A percentile compares a stretch with the other conserved stretches of the same genome.
Conservation (phyloP, 805 yeast genomes). For the Yamadazyma insecticola region DNA sequence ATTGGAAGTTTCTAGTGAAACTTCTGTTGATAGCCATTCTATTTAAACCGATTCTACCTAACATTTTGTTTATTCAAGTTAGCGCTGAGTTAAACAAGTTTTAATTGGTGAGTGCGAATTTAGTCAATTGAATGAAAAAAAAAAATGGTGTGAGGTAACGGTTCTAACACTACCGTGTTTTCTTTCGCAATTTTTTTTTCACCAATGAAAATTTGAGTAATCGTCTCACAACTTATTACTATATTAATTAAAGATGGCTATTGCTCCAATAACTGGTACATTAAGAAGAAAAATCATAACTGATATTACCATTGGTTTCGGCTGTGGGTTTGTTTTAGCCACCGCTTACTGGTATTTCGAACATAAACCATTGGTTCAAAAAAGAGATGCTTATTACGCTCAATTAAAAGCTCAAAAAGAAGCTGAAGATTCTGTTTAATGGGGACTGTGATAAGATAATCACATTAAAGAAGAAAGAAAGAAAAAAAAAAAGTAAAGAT, state of each 20-base stretch:
- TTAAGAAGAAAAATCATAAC: constrained; percentile 75
- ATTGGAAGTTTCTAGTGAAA: constrained; percentile 39
- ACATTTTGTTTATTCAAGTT: neutral
- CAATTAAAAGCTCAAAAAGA: constrained; percentile 71
- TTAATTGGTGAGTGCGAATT: too few species aligned
- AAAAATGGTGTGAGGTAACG: too few species aligned
- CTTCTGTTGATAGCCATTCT: constrained; percentile 7
- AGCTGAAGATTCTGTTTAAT: constrained; percentile 42
- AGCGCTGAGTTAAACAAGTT: neutral
- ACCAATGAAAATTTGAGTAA: too few species aligned
- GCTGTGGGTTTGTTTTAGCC: constrained; percentile 50
- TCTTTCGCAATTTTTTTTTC: too few species aligned
- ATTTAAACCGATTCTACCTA: constrained; percentile 1
- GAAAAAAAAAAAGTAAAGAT: too few species aligned
- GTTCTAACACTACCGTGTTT: too few species aligned
- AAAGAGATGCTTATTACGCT: constrained; percentile 83
- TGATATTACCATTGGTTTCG: constrained; percentile 72
- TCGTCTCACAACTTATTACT: too few species aligned
- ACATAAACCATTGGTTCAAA: constrained; percentile 68
- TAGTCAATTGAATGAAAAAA: too few species aligned
- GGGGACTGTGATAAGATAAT: too few species aligned
- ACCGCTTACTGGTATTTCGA: constrained; percentile 82
- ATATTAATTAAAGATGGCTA: constrained; percentile 52
- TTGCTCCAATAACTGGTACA: constrained; percentile 83
- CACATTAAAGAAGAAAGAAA: too few species aligned